A percentile compares a stretch with the other conserved stretches of the same genome.
phyloP scores from a whole-genome alignment of 164 flowering plant genomes.

The Stephania cephalantha region DNA sequence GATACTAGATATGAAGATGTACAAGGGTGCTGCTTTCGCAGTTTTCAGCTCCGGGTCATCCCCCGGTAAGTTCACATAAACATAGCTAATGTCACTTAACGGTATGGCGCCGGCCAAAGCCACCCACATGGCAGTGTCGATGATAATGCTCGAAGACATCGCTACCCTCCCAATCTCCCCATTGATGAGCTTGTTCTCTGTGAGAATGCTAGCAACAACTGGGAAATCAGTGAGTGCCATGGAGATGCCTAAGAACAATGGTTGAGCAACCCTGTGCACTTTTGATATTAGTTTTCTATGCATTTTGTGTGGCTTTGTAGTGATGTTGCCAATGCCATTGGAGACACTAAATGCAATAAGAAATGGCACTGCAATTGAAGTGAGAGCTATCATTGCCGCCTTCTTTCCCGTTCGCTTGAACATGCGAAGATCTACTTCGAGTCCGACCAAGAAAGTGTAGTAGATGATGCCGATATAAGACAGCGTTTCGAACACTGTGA shows the following conservation, averaged over 20 bases:
- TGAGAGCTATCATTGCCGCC: neutral
- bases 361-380: neutral
- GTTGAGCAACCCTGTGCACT: neutral
- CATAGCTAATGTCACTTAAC: neutral
- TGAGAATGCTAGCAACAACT: slow-evolving; percentile 1
- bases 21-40: neutral
- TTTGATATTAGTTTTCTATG: neutral
- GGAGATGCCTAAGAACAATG: neutral
- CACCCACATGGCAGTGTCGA: slow-evolving; percentile 10
- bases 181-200: slow-evolving; percentile 3
- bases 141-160: neutral
- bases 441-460: slow-evolving; percentile 1
- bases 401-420: neutral
- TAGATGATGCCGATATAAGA: neutral
- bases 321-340: neutral
- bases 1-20: neutral
- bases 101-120: slow-evolving; percentile 10
- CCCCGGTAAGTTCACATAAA: neutral
- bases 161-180: neutral
- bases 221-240: slow-evolving; percentile 1
- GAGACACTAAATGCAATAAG: neutral
- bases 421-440: neutral
- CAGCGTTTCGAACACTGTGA: slow-evolving; percentile 1
- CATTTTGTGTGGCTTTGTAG: neutral
- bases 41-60: neutral